Conservation (phyloP, 306 rosid genomes). For the Cucurbita argyrosperma region DNA sequence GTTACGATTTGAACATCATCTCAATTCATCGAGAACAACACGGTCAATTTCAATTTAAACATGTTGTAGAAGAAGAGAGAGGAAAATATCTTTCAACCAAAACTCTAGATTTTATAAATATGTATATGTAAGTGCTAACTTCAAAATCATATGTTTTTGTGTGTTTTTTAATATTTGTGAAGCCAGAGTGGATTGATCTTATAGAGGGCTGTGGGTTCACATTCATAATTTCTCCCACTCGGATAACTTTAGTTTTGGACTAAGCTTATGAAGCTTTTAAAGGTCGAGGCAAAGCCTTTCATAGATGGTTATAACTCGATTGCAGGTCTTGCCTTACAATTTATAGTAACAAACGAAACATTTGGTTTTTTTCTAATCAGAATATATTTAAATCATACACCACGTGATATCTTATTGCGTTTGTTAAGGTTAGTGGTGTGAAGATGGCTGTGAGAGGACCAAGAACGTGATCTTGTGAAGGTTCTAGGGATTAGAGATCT, state of each 20-base stretch:
- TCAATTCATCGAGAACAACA: neutral
- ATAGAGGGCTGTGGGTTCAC: neutral
- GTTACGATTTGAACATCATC: neutral
- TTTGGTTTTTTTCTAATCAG: neutral
- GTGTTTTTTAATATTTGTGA: too few species aligned
- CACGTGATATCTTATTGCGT: neutral
- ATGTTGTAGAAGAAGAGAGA: neutral
- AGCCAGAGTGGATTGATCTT: neutral
- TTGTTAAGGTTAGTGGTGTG: slow-evolving; percentile 7
- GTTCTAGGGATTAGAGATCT: slow-evolving; percentile 42
- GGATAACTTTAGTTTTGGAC: neutral
- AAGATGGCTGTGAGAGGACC: neutral
- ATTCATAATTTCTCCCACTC: neutral
- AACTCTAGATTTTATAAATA: too few species aligned
- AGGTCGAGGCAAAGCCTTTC: slow-evolving; percentile 5
- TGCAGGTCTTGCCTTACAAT: slow-evolving; percentile 6
- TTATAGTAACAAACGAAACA: neutral
- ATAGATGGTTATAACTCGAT: slow-evolving; percentile 38
- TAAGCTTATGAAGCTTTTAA: neutral
- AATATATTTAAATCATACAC: neutral
- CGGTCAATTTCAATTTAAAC: neutral
- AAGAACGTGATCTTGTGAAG: slow-evolving; percentile 29
- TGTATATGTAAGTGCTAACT: too few species aligned
- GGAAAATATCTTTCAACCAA: neutral
- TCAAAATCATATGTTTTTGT: too few species aligned